Base-by-base conservation (phyloP, 805 yeast species). In the Suhomyces prunicola region DNA sequence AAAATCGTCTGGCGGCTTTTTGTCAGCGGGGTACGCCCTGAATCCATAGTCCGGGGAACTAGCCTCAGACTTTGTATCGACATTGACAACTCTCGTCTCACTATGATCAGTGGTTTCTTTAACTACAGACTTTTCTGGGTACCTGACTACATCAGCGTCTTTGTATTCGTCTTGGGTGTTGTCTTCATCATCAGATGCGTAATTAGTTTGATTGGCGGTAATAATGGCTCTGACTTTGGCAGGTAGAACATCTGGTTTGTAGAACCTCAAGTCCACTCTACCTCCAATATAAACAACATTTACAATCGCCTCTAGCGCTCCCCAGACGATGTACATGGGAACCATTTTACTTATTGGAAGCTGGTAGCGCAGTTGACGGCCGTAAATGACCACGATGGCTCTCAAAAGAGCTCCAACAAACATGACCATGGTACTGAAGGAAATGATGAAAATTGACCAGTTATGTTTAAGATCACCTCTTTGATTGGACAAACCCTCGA, bases 171-270 rank as follows among this genome's bases (percentile, higher is more conserved):
- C 48, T 15, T 48, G 31, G 13, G 33, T 60, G 23, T 53, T 60
- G 7, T 56, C 60, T 48, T 68, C 69, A 42, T 61, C 61, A 26
- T 66, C 71, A 1, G 74, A 68, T 5, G 67, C 70, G 46, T 65
- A 65, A 57, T 62, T 60, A 2, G 60, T 53, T 27, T 58, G 61
- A 33, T 60, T 57, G 1, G 63, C 61, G 10, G 63, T 60, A 51
- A 60, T 60, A 42, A 60, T 60, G 33, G 59, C 52, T 19, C 61
- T 46, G 17, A 58, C 61, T 39, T 47, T 48, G 13, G 44, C 44
- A 10, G 67, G 67, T 26, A 61, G 52, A 10, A 46, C 46, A 44
- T 63, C 65, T 23, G 67, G 67, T 31, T 65, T 46, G 60, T 63
- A 63, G 57, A 61, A 60, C 13, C 65, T 50, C 50, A 63, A 57